Percentiles rank a stretch among this genome's conserved stretches.
These are phyloP conservation scores for Baorangia bicolor DNA, from an alignment of 768 basidiomycete species.

Conservation along the genomic window DNA sequence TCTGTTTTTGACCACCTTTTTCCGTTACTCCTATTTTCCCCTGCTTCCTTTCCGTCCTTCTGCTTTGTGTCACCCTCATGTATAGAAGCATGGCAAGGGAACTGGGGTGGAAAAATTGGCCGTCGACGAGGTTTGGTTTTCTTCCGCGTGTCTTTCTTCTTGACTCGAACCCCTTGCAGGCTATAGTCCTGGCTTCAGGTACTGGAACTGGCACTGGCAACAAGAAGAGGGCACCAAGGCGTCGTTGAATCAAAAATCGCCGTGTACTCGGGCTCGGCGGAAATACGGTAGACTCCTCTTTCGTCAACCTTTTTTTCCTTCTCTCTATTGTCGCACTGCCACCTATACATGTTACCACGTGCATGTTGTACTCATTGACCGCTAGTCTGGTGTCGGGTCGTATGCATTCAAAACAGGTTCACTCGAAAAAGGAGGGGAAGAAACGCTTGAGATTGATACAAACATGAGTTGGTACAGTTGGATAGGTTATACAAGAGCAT, in stretches of 20 bases:
- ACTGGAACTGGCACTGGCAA: neutral
- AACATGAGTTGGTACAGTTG: conserved; percentile 11
- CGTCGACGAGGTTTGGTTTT: conserved; percentile 25
- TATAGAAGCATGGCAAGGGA: conserved; percentile 26
- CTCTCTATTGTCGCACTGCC: neutral
- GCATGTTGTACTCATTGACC: neutral
- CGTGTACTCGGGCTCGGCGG: neutral
- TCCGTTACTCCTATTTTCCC: neutral
- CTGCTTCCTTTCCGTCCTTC: neutral
- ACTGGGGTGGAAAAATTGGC: conserved; percentile 10
- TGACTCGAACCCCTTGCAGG: conserved; percentile 7
- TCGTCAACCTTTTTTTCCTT: neutral
- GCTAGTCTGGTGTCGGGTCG: neutral
- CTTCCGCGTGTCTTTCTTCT: neutral
- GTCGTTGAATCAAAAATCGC: conserved; percentile 18
- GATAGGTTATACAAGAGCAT: conserved; percentile 18
- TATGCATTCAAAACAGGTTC: neutral
- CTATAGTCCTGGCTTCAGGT: neutral
- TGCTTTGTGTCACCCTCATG: neutral
- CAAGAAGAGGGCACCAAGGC: conserved; percentile 26
- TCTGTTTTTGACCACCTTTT: neutral
- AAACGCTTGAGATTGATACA: conserved; percentile 22
- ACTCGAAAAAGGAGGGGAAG: neutral
- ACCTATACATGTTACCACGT: neutral
- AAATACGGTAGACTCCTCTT: neutral